phyloP scores from a whole-genome alignment of 495 filamentous ascomycete species.

The Letharia lupina region DNA sequence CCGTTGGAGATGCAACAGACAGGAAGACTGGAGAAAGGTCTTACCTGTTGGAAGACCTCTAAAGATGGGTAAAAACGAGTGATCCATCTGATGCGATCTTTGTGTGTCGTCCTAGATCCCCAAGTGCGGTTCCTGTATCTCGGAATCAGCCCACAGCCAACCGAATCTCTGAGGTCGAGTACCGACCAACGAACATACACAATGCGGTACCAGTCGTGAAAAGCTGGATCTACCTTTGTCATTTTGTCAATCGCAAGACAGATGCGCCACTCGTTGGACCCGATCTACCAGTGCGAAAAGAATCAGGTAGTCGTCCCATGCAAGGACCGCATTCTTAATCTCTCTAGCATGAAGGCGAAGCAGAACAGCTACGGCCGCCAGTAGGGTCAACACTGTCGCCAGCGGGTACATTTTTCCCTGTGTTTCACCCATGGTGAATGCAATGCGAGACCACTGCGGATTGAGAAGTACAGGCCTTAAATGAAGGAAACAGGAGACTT shows the following conservation, averaged over 20 bases:
- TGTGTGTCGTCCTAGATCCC: slow-evolving; percentile 6
- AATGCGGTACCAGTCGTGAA: slow-evolving; percentile 1
- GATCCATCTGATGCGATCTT: neutral
- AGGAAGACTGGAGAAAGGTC: neutral
- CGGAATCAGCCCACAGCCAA: neutral
- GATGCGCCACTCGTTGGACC: neutral
- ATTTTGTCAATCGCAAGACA: neutral
- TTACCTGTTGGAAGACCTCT: slow-evolving; percentile 4
- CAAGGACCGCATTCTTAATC: neutral
- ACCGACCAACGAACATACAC: slow-evolving; percentile 11
- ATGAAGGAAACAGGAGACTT: neutral
- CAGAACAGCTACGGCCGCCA: slow-evolving; percentile 4
- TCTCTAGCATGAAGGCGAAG: neutral
- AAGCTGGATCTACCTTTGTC: neutral
- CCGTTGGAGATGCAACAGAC: neutral
- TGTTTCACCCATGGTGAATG: slow-evolving; percentile 3
- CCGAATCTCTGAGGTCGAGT: too few species aligned
- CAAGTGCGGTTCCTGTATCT: slow-evolving; percentile 2
- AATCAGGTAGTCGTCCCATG: slow-evolving; percentile 9
- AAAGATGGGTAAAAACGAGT: neutral
- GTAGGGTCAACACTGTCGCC: neutral
- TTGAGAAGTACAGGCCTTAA: neutral
- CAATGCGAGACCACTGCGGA: neutral
- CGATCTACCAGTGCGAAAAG: slow-evolving; percentile 7
- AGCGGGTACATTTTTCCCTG: slow-evolving; percentile 10